Conservation (phyloP, 1,139 yeast genomes). For the Eremothecium coryli region DNA sequence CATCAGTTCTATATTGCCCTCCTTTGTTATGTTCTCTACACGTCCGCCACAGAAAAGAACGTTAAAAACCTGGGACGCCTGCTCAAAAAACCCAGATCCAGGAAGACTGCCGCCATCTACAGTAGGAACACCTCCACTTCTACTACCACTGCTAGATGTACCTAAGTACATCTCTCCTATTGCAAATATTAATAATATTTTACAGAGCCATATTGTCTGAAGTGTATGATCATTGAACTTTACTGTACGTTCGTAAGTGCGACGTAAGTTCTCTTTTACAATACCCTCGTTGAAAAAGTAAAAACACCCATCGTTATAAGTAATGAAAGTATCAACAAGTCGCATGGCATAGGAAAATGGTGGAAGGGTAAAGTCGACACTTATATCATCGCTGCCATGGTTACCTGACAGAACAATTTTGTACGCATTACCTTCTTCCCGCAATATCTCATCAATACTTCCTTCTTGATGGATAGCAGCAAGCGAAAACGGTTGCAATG, state of each 20-base stretch:
- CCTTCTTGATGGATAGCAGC: background rate
- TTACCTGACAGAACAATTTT: slow-evolving; percentile 59
- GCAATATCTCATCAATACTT: slow-evolving; percentile 36
- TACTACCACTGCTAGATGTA: slow-evolving; percentile 45
- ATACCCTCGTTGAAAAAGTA: slow-evolving; percentile 79
- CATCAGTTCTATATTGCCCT: slow-evolving; percentile 76
- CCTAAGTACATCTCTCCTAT: slow-evolving; percentile 82
- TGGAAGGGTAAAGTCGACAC: slow-evolving; percentile 63
- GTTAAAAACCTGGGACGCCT: slow-evolving; percentile 66
- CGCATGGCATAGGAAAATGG: slow-evolving; percentile 69
- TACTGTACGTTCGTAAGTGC: slow-evolving; percentile 41
- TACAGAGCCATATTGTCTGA: slow-evolving; percentile 76
- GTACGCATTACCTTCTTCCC: slow-evolving; percentile 68
- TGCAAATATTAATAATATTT: slow-evolving; percentile 64
- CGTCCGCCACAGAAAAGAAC: slow-evolving; percentile 75
- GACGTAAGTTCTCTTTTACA: slow-evolving; percentile 54
- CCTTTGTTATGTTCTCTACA: slow-evolving; percentile 63
- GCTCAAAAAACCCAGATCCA: slow-evolving; percentile 67
- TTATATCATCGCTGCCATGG: slow-evolving; percentile 55
- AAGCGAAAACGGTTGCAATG: background rate
- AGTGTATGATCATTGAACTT: slow-evolving; percentile 44
- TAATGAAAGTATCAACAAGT: slow-evolving; percentile 65
- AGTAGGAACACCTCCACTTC: slow-evolving; percentile 23
- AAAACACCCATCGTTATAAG: slow-evolving; percentile 77
- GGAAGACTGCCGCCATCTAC: slow-evolving; percentile 41